phyloP scores from a whole-genome alignment of 2,329 filamentous ascomycete genomes.

The Ophiostoma quercus region DNA sequence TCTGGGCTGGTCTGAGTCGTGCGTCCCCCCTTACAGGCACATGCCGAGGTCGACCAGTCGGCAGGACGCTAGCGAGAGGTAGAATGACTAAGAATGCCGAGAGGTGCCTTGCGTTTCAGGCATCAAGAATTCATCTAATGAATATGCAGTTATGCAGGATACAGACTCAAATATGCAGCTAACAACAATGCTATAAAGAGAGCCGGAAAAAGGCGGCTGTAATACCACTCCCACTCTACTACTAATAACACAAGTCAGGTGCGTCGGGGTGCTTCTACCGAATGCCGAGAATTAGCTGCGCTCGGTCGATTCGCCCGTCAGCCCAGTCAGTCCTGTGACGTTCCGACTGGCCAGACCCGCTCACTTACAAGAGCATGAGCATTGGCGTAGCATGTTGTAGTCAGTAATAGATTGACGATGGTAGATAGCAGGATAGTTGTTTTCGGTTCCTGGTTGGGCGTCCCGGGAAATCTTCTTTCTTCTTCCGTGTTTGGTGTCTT shows the following conservation, averaged over 20 bases:
- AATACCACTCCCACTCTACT: background rate
- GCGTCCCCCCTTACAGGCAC: slow-evolving; percentile 17
- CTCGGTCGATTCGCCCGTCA: slow-evolving; percentile 9
- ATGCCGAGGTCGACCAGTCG: slow-evolving; percentile 22
- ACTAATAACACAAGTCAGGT: background rate
- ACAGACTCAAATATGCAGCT: background rate
- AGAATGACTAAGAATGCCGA: background rate
- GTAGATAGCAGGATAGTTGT: background rate
- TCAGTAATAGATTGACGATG: background rate
- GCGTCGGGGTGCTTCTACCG: slow-evolving; percentile 15
- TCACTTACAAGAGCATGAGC: slow-evolving; percentile 5
- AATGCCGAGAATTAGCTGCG: slow-evolving; percentile 10
- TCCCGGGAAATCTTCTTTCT: slow-evolving; percentile 32
- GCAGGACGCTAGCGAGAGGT: slow-evolving; percentile 13
- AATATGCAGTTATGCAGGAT: background rate
- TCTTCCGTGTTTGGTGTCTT: background rate
- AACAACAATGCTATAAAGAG: background rate
- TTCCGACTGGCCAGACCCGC: slow-evolving; percentile 8
- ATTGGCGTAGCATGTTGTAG: too few species aligned
- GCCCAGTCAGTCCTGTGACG: background rate
- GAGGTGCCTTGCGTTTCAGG: background rate
- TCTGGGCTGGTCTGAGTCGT: background rate
- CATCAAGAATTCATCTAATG: background rate
- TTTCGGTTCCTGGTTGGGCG: slow-evolving; percentile 1
- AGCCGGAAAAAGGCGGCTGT: slow-evolving; percentile 8